Evolutionary conservation across 208 protist species (phyloP).

Genomic region (Crithidia bombi): DNA sequence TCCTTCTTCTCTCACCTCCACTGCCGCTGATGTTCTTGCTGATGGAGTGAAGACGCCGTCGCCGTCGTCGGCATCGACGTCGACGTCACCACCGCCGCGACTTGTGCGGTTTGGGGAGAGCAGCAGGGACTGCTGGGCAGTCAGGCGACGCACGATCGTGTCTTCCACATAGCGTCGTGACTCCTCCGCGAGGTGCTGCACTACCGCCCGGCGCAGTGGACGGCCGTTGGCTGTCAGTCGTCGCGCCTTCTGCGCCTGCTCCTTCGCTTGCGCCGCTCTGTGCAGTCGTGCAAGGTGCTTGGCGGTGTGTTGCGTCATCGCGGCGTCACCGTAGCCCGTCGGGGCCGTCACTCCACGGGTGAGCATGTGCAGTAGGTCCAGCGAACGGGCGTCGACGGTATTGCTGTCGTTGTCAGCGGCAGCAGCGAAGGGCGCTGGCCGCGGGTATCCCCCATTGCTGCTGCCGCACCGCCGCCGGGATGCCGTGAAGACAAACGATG

Average conservation of each 20-base stretch:
- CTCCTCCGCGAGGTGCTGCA: conserved; percentile 66
- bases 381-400: conserved; percentile 27
- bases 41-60: too few species aligned
- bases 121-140: conserved; percentile 40
- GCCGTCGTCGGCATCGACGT: too few species aligned
- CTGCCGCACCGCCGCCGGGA: conserved; percentile 16
- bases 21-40: too few species aligned
- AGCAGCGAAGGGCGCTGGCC: conserved; percentile 20
- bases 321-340: conserved; percentile 66
- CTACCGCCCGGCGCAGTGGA: conserved; percentile 46
- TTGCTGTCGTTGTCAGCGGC: conserved; percentile 1
- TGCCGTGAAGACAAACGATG: conserved; percentile 23
- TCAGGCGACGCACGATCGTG: conserved; percentile 71
- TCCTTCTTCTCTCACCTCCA: too few species aligned
- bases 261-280: conserved; percentile 21
- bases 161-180: conserved; percentile 76
- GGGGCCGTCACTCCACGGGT: conserved; percentile 64
- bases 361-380: conserved; percentile 69
- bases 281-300: conserved; percentile 36
- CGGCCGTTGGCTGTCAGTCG: conserved; percentile 34
- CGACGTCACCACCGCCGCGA: too few species aligned
- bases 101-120: background rate
- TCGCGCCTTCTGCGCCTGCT: conserved; percentile 27
- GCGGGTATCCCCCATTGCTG: background rate
- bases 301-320: conserved; percentile 36